Conservation (phyloP, 2,329 filamentous ascomycete genomes). For the Aspergillus puulaauensis region DNA sequence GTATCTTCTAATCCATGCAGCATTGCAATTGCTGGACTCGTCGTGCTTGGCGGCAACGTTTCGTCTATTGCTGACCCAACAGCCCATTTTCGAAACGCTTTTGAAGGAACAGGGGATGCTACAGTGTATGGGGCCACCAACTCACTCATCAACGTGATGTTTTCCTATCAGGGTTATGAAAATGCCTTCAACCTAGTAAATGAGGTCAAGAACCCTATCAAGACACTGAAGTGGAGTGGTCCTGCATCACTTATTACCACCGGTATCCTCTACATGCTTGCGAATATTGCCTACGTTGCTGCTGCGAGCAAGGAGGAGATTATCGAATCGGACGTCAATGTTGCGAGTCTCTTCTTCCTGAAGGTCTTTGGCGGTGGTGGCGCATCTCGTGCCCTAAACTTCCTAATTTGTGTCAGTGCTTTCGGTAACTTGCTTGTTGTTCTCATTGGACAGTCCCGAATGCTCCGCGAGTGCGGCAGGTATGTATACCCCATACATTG, state of each 20-base stretch:
- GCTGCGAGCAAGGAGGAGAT: conserved; percentile 57
- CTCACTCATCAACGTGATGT: conserved; percentile 59
- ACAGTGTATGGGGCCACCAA: conserved; percentile 53
- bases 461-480: conserved; percentile 61
- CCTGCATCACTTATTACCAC: conserved; percentile 53
- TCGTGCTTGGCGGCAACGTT: conserved; percentile 59
- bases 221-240: conserved; percentile 53
- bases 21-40: conserved; percentile 60
- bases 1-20: conserved; percentile 16
- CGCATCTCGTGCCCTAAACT: conserved; percentile 56
- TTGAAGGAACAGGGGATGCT: conserved; percentile 48
- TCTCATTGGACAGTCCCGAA: conserved; percentile 54
- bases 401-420: conserved; percentile 57
- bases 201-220: conserved; percentile 62
- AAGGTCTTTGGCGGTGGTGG: conserved; percentile 54
- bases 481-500: conserved; percentile 18
- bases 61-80: conserved; percentile 50
- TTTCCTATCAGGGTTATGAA: conserved; percentile 57
- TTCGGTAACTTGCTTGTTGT: conserved; percentile 61
- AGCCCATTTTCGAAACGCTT: conserved; percentile 57
- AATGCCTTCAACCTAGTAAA: conserved; percentile 65
- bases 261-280: conserved; percentile 57
- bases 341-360: conserved; percentile 60
- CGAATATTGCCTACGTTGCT: conserved; percentile 62
- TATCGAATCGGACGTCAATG: conserved; percentile 52